Percentiles rank a stretch among this genome's conserved stretches.
Conservation (phyloP, 768 basidiomycete species). For the Lentinus brumalis region DNA sequence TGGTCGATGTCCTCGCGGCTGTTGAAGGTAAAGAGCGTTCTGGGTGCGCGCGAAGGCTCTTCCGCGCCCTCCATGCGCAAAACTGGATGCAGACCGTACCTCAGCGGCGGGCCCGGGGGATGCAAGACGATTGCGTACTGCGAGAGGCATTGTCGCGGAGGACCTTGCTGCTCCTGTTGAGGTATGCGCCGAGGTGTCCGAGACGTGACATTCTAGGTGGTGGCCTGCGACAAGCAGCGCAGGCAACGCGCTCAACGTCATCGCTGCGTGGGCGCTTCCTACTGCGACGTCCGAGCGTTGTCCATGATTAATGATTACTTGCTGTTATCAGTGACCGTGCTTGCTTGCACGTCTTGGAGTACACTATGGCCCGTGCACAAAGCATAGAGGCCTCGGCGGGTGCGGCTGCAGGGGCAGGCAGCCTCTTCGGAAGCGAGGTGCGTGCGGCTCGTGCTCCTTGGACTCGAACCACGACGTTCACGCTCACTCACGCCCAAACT, state of each 20-base stretch:
- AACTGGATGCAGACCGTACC: conserved; percentile 42
- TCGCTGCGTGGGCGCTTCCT: neutral
- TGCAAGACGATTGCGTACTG: conserved; percentile 33
- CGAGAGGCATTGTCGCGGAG: conserved; percentile 44
- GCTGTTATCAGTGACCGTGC: too few relatives aligned
- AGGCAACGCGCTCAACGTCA: neutral
- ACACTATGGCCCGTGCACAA: neutral
- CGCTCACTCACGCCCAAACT: neutral
- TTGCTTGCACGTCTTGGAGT: neutral
- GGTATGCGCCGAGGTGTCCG: conserved; percentile 29
- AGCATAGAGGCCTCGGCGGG: neutral
- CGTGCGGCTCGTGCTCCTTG: neutral
- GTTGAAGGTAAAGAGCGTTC: conserved; percentile 67
- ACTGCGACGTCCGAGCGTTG: neutral
- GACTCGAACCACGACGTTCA: neutral
- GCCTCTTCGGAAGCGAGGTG: neutral
- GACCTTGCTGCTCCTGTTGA: conserved; percentile 42
- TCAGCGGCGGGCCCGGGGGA: neutral
- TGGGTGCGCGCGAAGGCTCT: conserved; percentile 58
- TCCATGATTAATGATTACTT: neutral
- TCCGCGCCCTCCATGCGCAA: conserved; percentile 79
- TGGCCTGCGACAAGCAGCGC: neutral
- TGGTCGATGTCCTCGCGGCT: conserved; percentile 54
- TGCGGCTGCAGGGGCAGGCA: neutral
- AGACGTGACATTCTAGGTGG: conserved; percentile 26